Percentiles rank a stretch among this genome's conserved stretches.
Evolutionary conservation across 495 filamentous ascomycete genomes (phyloP).

Genomic region (Pyronema domesticum): DNA sequence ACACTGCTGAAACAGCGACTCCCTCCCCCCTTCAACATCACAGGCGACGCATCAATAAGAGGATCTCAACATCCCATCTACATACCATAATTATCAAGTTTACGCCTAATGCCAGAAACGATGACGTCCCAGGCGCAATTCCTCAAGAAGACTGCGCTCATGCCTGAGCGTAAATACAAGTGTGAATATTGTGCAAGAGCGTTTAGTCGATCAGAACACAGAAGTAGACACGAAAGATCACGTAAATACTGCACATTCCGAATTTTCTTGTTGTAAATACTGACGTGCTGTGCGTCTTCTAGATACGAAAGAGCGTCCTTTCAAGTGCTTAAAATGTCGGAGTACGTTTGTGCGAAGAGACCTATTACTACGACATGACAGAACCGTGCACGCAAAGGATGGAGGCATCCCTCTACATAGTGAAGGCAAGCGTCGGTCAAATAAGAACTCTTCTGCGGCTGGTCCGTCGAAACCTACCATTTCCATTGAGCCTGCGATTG

Average conservation of each 20-base stretch:
- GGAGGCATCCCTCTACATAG: slow-evolving; percentile 87
- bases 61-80: slow-evolving; percentile 28
- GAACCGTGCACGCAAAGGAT: slow-evolving; percentile 97
- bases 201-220: slow-evolving; percentile 92
- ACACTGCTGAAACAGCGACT: slow-evolving; percentile 17
- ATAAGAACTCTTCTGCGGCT: slow-evolving; percentile 37
- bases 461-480: slow-evolving; percentile 66
- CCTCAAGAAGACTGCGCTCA: slow-evolving; percentile 38
- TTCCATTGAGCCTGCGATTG: slow-evolving; percentile 71
- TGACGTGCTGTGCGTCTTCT: slow-evolving; percentile 8
- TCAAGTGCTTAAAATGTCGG: slow-evolving; percentile 94
- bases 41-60: background rate
- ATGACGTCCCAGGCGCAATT: slow-evolving; percentile 36
- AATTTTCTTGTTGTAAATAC: background rate
- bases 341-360: slow-evolving; percentile 98
- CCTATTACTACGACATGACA: slow-evolving; percentile 87
- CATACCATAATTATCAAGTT: slow-evolving; percentile 23
- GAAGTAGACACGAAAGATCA: slow-evolving; percentile 90
- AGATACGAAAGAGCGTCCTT: slow-evolving; percentile 98
- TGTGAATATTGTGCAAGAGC: slow-evolving; percentile 96
- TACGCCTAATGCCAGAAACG: slow-evolving; percentile 29
- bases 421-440: slow-evolving; percentile 66
- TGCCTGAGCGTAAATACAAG: slow-evolving; percentile 94
- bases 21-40: background rate
- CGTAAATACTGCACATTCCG: slow-evolving; percentile 48